These are phyloP conservation scores for Ogataea paradorogensis DNA, from an alignment of 805 yeast species.

Conservation along the genomic window DNA sequence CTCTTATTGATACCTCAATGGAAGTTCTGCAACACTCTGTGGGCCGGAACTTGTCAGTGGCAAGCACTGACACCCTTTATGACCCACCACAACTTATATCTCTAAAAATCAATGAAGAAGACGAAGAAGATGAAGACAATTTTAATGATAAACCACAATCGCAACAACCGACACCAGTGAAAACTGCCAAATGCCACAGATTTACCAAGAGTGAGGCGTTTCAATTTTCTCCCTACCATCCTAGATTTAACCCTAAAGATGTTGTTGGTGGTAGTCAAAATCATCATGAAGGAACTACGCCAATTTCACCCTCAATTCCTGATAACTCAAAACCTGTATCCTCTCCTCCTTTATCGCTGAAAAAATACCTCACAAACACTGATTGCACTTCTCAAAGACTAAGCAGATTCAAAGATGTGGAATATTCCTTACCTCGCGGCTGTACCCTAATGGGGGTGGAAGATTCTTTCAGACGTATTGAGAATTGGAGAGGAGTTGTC, in stretches of 20 bases:
- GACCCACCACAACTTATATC: conserved; percentile 18
- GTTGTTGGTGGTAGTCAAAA: conserved; percentile 5
- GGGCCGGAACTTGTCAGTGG: conserved; percentile 16
- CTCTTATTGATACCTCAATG: conserved; percentile 15
- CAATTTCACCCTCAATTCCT: not conserved
- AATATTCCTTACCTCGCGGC: conserved; percentile 22
- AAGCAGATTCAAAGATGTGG: conserved; percentile 23
- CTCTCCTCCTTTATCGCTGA: conserved; percentile 9
- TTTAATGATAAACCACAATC: conserved; percentile 5
- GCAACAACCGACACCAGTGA: conserved; percentile 12
- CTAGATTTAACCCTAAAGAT: conserved; percentile 9
- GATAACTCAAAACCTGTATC: conserved; percentile 2
- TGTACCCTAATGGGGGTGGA: conserved; percentile 19
- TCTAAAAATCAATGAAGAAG: conserved; percentile 20
- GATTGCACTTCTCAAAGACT: conserved; percentile 18
- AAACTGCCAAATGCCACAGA: conserved; percentile 14
- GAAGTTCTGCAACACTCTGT: not conserved
- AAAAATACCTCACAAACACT: conserved; percentile 15
- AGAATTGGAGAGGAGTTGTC: conserved; percentile 17
- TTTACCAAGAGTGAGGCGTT: conserved; percentile 20
- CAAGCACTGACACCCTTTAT: conserved; percentile 23
- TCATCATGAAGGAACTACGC: not conserved
- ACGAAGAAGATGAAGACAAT: conserved; percentile 13
- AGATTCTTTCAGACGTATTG: conserved; percentile 19
- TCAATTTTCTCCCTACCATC: conserved; percentile 2